A percentile compares a stretch with the other conserved stretches of the same genome.
Evolutionary conservation across 345 rosid genomes (phyloP).

Genomic region (Lumnitzera littorea): DNA sequence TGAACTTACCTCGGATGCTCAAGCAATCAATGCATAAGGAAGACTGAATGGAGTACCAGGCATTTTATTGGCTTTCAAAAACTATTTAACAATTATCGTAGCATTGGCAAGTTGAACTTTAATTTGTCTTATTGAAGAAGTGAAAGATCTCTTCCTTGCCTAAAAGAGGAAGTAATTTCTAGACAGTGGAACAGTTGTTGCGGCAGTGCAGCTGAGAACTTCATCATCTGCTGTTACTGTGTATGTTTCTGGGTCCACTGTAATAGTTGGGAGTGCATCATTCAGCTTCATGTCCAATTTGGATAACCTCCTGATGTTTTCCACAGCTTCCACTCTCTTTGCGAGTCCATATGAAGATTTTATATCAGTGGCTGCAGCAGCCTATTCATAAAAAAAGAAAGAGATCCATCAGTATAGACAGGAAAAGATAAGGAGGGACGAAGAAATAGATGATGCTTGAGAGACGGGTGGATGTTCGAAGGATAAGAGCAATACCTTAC

Average conservation of each 20-base stretch:
- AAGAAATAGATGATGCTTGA: background rate
- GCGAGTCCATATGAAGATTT: constrained; percentile 53
- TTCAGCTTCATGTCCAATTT: constrained; percentile 94
- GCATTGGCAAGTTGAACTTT: too few species aligned
- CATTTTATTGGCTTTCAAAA: too few species aligned
- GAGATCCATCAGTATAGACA: background rate
- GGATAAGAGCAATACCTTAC: constrained; percentile 51
- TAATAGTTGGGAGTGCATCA: constrained; percentile 65
- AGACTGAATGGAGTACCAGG: too few species aligned
- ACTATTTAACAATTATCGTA: too few species aligned
- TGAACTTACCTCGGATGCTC: too few species aligned
- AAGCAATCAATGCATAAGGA: too few species aligned
- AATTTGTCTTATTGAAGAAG: background rate
- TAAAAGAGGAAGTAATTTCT: constrained; percentile 84
- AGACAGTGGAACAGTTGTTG: constrained; percentile 73
- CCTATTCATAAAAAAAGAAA: constrained; percentile 31
- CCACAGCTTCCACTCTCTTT: constrained; percentile 74
- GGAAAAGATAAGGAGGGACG: background rate
- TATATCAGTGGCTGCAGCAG: constrained; percentile 45
- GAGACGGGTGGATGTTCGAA: constrained; percentile 4
- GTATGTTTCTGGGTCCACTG: constrained; percentile 86
- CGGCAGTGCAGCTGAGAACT: constrained; percentile 62
- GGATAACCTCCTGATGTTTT: constrained; percentile 56
- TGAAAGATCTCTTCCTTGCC: constrained; percentile 1
- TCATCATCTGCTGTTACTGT: constrained; percentile 56